A percentile compares a stretch with the other conserved stretches of the same genome.
These are phyloP conservation scores for Cutaneotrichosporon sp. DNA, from an alignment of 1,284 basidiomycete species.

Conservation along the genomic window DNA sequence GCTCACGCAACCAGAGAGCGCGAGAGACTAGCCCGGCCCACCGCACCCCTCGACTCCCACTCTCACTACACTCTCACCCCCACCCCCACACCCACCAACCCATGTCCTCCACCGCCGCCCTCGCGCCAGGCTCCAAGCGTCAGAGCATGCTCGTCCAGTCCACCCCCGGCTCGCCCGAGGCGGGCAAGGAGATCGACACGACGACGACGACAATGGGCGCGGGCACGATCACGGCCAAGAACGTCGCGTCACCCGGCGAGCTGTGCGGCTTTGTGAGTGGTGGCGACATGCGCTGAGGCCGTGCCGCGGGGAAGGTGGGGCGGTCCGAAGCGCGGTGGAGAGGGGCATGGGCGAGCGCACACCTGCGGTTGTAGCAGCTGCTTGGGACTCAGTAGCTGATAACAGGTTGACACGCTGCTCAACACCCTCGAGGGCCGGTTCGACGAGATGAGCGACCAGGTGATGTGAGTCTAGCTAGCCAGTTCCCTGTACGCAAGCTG, in stretches of 20 bases:
- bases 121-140: conserved; percentile 8
- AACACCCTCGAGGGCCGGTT: conserved; percentile 48
- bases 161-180: conserved; percentile 6
- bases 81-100: neutral
- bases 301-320: neutral
- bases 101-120: conserved; percentile 4
- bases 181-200: neutral
- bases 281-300: no score
- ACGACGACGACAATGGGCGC: conserved; percentile 11
- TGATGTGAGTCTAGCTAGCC: conserved; percentile 40
- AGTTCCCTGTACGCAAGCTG: neutral
- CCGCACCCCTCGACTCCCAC: neutral
- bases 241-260: conserved; percentile 47
- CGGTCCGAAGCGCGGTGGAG: neutral
- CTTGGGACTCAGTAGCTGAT: neutral
- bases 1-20: neutral
- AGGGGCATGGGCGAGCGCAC: no score
- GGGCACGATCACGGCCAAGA: conserved; percentile 29
- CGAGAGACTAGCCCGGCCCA: no score
- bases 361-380: no score
- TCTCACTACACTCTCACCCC: no score
- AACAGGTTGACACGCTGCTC: conserved; percentile 50
- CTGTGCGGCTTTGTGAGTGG: conserved; percentile 48
- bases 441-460: conserved; percentile 52
- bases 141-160: conserved; percentile 3